phyloP scores from a whole-genome alignment of 768 basidiomycete genomes.

The Daedalea quercina region DNA sequence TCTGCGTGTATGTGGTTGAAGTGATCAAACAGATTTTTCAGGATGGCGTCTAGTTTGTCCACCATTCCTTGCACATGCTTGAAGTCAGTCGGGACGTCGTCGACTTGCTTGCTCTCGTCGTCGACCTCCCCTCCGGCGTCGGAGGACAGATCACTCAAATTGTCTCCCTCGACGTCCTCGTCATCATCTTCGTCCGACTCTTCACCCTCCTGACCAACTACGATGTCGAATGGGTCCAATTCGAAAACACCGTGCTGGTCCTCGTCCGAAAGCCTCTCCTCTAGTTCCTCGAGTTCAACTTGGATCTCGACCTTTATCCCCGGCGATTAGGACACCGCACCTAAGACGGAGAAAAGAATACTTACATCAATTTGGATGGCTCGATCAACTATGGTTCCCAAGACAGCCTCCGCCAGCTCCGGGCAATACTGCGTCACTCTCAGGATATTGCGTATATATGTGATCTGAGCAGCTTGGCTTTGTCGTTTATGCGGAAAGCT shows the following conservation, averaged over 20 bases:
- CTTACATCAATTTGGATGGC: constrained; percentile 93
- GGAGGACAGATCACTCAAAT: constrained; percentile 73
- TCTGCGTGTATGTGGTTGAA: constrained; percentile 47
- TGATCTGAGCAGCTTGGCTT: constrained; percentile 67
- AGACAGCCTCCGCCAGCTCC: constrained; percentile 75
- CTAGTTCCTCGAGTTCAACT: constrained; percentile 88
- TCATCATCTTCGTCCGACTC: constrained; percentile 46
- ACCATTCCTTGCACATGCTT: constrained; percentile 82
- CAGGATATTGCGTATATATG: constrained; percentile 88
- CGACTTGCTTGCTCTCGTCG: constrained; percentile 27
- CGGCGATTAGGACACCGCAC: neutral
- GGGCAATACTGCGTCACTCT: constrained; percentile 82
- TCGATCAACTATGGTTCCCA: constrained; percentile 87
- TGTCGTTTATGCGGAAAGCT: constrained; percentile 95
- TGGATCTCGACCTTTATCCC: constrained; percentile 94
- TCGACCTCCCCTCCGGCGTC: constrained; percentile 49
- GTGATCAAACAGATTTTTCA: constrained; percentile 81
- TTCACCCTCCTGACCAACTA: constrained; percentile 69
- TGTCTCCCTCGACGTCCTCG: constrained; percentile 41
- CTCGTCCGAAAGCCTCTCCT: constrained; percentile 46
- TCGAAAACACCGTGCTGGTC: constrained; percentile 61
- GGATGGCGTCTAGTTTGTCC: constrained; percentile 83
- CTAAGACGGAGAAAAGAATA: constrained; percentile 8
- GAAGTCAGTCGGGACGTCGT: constrained; percentile 48
- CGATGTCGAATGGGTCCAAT: constrained; percentile 81